Base-by-base conservation (phyloP, 352 stramenopile genomes). In the Phytophthora tentaculata region DNA sequence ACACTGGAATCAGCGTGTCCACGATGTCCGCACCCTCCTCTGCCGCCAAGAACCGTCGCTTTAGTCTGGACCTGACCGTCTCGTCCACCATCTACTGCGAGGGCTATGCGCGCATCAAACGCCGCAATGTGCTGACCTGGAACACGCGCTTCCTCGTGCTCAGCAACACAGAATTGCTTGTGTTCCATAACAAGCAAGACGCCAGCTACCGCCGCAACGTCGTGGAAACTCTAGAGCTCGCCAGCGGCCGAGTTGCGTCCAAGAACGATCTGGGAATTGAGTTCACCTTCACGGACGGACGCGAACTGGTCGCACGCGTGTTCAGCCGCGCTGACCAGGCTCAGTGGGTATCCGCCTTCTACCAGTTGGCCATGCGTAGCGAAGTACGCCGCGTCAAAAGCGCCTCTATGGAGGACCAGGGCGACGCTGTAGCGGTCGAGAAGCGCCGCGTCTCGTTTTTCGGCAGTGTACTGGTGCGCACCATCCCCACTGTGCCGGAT, bases 131-230 rank as follows among this genome's bases (percentile, higher is more conserved):
- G 44, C 61, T 91, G 19, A 83, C 77, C 5, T 91, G 80, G 80
- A 84, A 54, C 67, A 89, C 83, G 55, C 80, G 81, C 45, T 91
- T 87, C 67, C 39, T 89, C 5, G 71, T 89, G n/a, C 63, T 91
- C 19, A 78, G 59, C 22, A 66, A 79, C 57, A 28, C 67, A 7
- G 66, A 87, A 54, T 61, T 91, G 44, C 66, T 75, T 19, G 68
- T 85, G 6, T 91, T 82, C 62, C 48, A 74, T 26, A 81, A 62
- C 62, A 88, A 87, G 52, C 72, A 89, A 57, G 83, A 91, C 54
- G 79, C 80, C 23, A 75, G 73, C 52, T 73, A 70, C 48, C 57
- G 71, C 13, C 62, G 62, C 62, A 76, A 78, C 45, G 54, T 81
- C 4, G 35, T 81, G 20, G 81, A 87, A n/a, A 63, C 73, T 16